These are phyloP conservation scores for Venturia carpophila DNA, from an alignment of 2,329 filamentous ascomycete species.

Conservation along the genomic window DNA sequence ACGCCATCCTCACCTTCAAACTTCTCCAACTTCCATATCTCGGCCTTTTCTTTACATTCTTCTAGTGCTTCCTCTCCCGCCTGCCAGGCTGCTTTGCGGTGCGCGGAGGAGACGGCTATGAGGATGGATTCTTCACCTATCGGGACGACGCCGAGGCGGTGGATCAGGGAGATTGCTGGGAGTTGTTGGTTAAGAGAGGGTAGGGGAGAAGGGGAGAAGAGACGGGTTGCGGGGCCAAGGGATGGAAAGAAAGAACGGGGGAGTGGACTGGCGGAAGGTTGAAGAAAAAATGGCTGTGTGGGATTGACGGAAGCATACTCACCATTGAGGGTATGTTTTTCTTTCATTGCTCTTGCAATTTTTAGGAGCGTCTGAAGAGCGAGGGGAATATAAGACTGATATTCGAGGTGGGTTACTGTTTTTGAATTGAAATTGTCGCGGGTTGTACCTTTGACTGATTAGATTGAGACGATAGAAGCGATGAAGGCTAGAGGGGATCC, in stretches of 20 bases:
- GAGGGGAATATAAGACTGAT: conserved; percentile 64
- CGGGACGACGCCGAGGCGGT: conserved; percentile 76
- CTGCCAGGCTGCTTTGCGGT: conserved; percentile 76
- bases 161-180: conserved; percentile 66
- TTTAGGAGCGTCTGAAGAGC: conserved; percentile 60
- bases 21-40: conserved; percentile 92
- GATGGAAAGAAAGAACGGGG: not conserved
- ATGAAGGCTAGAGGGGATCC: not conserved
- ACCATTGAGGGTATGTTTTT: conserved; percentile 52
- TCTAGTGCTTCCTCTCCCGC: conserved; percentile 87
- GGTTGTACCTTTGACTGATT: conserved; percentile 54
- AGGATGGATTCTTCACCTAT: conserved; percentile 91
- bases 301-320: not conserved
- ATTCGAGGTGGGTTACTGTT: conserved; percentile 66
- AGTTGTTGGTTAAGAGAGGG: not conserved
- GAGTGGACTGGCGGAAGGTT: not conserved
- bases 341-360: conserved; percentile 52
- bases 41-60: conserved; percentile 74
- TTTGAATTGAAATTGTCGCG: conserved; percentile 65
- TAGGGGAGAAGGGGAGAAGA: not conserved
- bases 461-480: conserved; percentile 23
- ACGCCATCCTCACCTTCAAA: conserved; percentile 71
- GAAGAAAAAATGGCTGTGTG: too few relatives aligned
- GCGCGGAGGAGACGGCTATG: conserved; percentile 76
- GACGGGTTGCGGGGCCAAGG: not conserved